Conservation (phyloP, 1,139 yeast genomes). For the Meyerozyma smithsonii region DNA sequence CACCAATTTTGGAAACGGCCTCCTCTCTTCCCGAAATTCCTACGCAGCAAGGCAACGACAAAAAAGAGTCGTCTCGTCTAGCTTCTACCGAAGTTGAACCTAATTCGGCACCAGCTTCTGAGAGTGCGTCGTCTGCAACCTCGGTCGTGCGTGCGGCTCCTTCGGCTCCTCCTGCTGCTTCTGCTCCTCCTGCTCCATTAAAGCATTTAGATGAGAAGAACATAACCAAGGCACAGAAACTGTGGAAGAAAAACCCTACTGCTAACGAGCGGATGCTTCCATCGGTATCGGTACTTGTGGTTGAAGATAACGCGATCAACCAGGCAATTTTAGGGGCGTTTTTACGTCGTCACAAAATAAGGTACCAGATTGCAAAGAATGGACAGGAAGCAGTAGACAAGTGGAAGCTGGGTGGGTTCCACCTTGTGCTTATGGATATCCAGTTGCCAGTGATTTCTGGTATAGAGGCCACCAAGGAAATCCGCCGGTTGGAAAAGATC, state of each 20-base stretch:
- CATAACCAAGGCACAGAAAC: constrained; percentile 5
- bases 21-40: constrained; percentile 4
- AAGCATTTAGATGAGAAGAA: background rate
- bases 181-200: background rate
- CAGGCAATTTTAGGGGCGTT: constrained; percentile 93
- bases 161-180: background rate
- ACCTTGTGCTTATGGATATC: constrained; percentile 89
- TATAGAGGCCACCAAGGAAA: constrained; percentile 86
- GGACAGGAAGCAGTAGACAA: constrained; percentile 91
- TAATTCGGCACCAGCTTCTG: background rate
- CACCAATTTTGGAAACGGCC: background rate
- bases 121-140: no score
- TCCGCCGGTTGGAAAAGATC: constrained; percentile 72
- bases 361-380: constrained; percentile 80
- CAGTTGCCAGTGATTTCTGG: constrained; percentile 94
- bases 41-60: background rate
- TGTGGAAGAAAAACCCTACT: constrained; percentile 9
- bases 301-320: constrained; percentile 93
- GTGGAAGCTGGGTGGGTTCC: constrained; percentile 91
- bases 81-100: background rate
- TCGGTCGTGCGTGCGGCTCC: no score
- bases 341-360: constrained; percentile 77
- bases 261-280: constrained; percentile 56
- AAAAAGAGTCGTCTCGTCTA: background rate
- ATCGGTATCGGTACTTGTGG: constrained; percentile 84